A percentile compares a stretch with the other conserved stretches of the same genome.
phyloP scores from a whole-genome alignment of 257 asterid species.

The Verbena officinalis region DNA sequence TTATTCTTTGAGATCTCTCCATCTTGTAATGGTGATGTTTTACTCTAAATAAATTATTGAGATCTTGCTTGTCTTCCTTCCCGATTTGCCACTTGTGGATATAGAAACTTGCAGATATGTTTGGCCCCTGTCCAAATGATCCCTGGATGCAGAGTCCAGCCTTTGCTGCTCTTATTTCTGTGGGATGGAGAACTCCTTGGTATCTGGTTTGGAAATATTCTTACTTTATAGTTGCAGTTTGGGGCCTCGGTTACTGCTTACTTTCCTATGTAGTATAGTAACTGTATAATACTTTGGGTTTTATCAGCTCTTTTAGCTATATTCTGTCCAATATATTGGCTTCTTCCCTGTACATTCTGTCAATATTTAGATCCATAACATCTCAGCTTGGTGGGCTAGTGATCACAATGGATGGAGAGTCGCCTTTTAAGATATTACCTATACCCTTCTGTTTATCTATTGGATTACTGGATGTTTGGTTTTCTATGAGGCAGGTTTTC shows the following conservation, averaged over 20 bases:
- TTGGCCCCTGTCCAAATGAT: slow-evolving; percentile 38
- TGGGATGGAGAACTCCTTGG: slow-evolving; percentile 34
- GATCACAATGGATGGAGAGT: slow-evolving; percentile 25
- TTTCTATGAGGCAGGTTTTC: slow-evolving; percentile 57
- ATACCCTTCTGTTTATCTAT: slow-evolving; percentile 32
- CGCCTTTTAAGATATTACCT: slow-evolving; percentile 35
- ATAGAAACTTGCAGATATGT: slow-evolving; percentile 43
- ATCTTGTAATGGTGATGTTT: slow-evolving; percentile 8
- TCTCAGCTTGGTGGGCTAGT: slow-evolving; percentile 30
- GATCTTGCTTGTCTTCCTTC: slow-evolving; percentile 20
- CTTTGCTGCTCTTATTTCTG: slow-evolving; percentile 38
- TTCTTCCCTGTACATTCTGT: slow-evolving; percentile 20
- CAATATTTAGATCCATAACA: slow-evolving; percentile 27
- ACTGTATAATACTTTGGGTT: slow-evolving; percentile 18
- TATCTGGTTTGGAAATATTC: slow-evolving; percentile 40
- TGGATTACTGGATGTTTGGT: slow-evolving; percentile 43
- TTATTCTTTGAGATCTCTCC: background rate
- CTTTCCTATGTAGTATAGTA: slow-evolving; percentile 12
- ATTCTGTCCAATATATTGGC: slow-evolving; percentile 36
- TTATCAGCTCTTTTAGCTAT: slow-evolving; percentile 13
- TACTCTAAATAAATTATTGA: slow-evolving; percentile 18
- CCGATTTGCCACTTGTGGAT: slow-evolving; percentile 37
- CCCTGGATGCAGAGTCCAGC: slow-evolving; percentile 41
- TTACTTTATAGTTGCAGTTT: slow-evolving; percentile 19
- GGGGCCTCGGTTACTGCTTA: slow-evolving; percentile 25